phyloP scores from a whole-genome alignment of 805 yeast species.

The Isabelozyma gotoi region DNA sequence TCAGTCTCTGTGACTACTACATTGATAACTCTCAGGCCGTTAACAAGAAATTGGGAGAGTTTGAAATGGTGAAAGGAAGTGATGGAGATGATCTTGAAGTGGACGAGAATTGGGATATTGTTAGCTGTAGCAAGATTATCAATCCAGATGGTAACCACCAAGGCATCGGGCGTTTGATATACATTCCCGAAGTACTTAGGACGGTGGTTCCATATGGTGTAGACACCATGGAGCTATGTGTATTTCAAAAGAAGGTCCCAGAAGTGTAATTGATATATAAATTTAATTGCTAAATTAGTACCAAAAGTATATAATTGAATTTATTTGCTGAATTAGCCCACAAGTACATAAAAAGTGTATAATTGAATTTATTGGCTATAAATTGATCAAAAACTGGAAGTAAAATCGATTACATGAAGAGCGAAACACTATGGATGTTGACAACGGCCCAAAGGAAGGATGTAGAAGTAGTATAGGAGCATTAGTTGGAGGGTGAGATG shows the following conservation, averaged over 20 bases:
- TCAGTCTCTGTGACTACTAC: conserved; percentile 62
- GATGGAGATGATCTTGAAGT: conserved; percentile 13
- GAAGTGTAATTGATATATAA: too few relatives aligned
- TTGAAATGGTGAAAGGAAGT: conserved; percentile 13
- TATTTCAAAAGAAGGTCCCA: conserved; percentile 21
- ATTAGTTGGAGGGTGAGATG: too few relatives aligned
- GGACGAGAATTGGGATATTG: conserved; percentile 45
- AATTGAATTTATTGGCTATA: neutral
- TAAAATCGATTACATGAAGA: neutral
- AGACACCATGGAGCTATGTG: conserved; percentile 52
- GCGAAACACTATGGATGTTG: too few relatives aligned
- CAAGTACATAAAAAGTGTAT: too few relatives aligned
- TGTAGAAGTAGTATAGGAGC: too few relatives aligned
- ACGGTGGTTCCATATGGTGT: conserved; percentile 30
- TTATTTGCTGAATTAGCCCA: too few relatives aligned
- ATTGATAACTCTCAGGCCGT: conserved; percentile 60
- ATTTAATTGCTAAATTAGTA: too few relatives aligned
- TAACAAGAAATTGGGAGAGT: conserved; percentile 46
- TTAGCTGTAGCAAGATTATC: conserved; percentile 51
- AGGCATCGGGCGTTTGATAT: conserved; percentile 55
- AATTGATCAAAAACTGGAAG: neutral
- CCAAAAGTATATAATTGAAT: too few relatives aligned
- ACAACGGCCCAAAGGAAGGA: too few relatives aligned
- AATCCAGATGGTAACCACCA: conserved; percentile 51
- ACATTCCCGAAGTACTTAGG: conserved; percentile 42